Evolutionary conservation across 306 rosid genomes (phyloP).

Genomic region (Cucumis melo): DNA sequence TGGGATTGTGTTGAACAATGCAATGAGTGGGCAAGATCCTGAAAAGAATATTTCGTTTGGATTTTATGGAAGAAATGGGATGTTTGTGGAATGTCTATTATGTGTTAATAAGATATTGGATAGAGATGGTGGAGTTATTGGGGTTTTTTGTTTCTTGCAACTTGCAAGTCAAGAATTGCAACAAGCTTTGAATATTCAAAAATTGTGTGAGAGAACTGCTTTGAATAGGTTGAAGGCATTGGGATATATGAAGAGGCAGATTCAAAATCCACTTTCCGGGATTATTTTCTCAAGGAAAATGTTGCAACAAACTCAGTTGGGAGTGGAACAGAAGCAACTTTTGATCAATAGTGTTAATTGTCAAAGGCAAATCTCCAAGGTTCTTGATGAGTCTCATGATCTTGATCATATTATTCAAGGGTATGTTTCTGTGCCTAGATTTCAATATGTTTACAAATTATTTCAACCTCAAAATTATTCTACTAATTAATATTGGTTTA

Average conservation of each 20-base stretch:
- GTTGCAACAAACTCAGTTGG: constrained; percentile 63
- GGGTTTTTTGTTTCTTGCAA: constrained; percentile 88
- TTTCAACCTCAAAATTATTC: too few species aligned
- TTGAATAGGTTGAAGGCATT: constrained; percentile 55
- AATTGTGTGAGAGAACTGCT: constrained; percentile 65
- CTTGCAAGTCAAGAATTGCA: constrained; percentile 82
- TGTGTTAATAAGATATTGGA: constrained; percentile 74
- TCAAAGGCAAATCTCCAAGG: constrained; percentile 74
- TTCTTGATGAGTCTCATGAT: constrained; percentile 67
- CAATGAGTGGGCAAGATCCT: constrained; percentile 57
- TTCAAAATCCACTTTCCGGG: constrained; percentile 52
- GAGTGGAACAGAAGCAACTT: constrained; percentile 52
- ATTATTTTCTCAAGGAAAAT: constrained; percentile 47
- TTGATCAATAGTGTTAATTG: constrained; percentile 52
- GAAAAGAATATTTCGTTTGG: constrained; percentile 51
- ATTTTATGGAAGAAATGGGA: constrained; percentile 46
- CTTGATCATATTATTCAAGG: constrained; percentile 79
- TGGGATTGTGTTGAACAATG: constrained; percentile 57
- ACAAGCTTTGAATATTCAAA: constrained; percentile 68
- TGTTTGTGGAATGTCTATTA: constrained; percentile 63
- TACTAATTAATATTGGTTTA: too few species aligned
- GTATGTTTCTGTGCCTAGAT: constrained; percentile 20
- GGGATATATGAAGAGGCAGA: constrained; percentile 67
- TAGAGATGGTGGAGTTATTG: constrained; percentile 51
- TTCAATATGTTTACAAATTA: too few species aligned